Evolutionary conservation across 129 eudicot genomes (phyloP).

Genomic region (Arctium lappa): DNA sequence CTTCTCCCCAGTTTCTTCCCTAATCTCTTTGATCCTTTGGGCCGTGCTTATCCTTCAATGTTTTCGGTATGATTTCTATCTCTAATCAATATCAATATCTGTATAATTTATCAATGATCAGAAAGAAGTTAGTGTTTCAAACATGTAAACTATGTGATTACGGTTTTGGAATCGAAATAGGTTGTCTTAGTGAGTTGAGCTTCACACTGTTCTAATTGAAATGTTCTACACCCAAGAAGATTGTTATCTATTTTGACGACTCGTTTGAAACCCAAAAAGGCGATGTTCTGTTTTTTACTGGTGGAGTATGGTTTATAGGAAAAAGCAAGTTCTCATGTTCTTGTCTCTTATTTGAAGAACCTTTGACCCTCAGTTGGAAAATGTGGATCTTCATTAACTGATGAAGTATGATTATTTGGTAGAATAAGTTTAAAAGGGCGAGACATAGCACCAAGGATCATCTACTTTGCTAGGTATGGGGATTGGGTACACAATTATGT

Average conservation of each 20-base stretch:
- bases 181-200: background rate
- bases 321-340: background rate
- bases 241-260: background rate
- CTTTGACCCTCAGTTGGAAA: background rate
- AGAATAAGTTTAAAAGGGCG: background rate
- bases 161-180: background rate
- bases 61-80: slow-evolving; percentile 44
- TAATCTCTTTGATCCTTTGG: slow-evolving; percentile 51
- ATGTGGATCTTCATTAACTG: background rate
- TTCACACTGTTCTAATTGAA: background rate
- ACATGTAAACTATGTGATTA: background rate
- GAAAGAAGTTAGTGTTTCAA: background rate
- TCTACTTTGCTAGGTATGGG: background rate
- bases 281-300: background rate
- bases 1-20: slow-evolving; percentile 64
- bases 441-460: background rate
- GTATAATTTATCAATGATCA: background rate
- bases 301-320: background rate
- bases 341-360: background rate
- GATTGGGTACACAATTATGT: background rate
- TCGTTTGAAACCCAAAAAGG: background rate
- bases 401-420: background rate
- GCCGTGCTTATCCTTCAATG: slow-evolving; percentile 51
- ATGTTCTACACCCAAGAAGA: background rate
- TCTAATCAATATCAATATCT: background rate